Conservation (phyloP, 2,329 filamentous ascomycete species). For the Pyricularia grisea region DNA sequence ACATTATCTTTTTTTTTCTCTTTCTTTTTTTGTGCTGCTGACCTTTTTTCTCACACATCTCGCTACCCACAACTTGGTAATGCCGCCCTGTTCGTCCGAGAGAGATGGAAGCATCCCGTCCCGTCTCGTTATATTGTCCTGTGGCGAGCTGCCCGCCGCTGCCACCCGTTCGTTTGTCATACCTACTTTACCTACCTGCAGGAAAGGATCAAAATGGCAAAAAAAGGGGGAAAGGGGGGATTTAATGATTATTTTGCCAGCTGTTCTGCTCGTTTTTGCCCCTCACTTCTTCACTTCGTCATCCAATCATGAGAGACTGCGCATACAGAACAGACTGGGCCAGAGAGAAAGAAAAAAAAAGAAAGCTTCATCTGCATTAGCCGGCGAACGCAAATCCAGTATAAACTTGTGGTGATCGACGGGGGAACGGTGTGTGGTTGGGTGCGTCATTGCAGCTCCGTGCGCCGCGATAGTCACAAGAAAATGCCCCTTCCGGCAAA, state of each 20-base stretch:
- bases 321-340: neutral
- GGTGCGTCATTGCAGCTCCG: neutral
- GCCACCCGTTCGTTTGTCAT: neutral
- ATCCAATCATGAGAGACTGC: neutral
- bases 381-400: neutral
- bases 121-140: neutral
- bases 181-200: neutral
- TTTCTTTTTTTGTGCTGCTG: neutral
- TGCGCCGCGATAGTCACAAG: neutral
- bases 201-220: neutral
- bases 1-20: too few relatives aligned
- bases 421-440: neutral
- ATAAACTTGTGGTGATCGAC: neutral
- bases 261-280: neutral
- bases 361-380: neutral
- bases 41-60: neutral
- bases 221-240: neutral
- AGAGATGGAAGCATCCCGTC: neutral
- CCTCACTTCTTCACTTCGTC: neutral
- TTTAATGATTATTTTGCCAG: too few relatives aligned
- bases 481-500: neutral
- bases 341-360: neutral
- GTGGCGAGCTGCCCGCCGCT: neutral
- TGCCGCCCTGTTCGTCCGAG: neutral
- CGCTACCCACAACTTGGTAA: neutral